A percentile compares a stretch with the other conserved stretches of the same genome.
These are phyloP conservation scores for Colletotrichum limetticola DNA, from an alignment of 2,329 filamentous ascomycete species.

Conservation along the genomic window DNA sequence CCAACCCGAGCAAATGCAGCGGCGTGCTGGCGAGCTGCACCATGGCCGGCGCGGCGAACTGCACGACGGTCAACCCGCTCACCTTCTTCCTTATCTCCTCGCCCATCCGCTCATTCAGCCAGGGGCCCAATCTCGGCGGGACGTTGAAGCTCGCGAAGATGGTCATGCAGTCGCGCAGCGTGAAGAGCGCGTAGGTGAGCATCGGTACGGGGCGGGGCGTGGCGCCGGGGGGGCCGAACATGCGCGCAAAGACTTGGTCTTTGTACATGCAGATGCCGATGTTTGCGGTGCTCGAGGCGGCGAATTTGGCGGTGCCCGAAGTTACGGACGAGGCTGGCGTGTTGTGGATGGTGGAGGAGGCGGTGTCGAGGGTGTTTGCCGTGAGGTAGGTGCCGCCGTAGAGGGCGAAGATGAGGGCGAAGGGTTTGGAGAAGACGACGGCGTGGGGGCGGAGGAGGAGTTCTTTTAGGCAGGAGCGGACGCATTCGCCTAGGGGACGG, in stretches of 20 bases:
- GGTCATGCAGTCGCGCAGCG: constrained; percentile 84
- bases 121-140: constrained; percentile 80
- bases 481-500: constrained; percentile 66
- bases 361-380: constrained; percentile 88
- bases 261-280: constrained; percentile 90
- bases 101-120: constrained; percentile 65
- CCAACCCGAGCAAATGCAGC: constrained; percentile 84
- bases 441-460: constrained; percentile 70
- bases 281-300: constrained; percentile 83
- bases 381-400: constrained; percentile 93
- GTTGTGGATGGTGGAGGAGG: constrained; percentile 71
- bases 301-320: constrained; percentile 82
- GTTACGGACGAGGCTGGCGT: constrained; percentile 71
- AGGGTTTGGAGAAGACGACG: constrained; percentile 73
- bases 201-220: constrained; percentile 70
- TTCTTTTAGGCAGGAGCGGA: constrained; percentile 66
- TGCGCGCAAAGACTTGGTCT: constrained; percentile 83
- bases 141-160: constrained; percentile 95
- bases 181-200: constrained; percentile 82
- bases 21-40: constrained; percentile 86
- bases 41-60: constrained; percentile 82
- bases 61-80: constrained; percentile 72
- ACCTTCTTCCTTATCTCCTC: constrained; percentile 62
- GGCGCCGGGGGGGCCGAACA: constrained; percentile 75
- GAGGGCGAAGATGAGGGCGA: constrained; percentile 76